phyloP scores from a whole-genome alignment of 1,284 basidiomycete species.

The Heterobasidion annosum region DNA sequence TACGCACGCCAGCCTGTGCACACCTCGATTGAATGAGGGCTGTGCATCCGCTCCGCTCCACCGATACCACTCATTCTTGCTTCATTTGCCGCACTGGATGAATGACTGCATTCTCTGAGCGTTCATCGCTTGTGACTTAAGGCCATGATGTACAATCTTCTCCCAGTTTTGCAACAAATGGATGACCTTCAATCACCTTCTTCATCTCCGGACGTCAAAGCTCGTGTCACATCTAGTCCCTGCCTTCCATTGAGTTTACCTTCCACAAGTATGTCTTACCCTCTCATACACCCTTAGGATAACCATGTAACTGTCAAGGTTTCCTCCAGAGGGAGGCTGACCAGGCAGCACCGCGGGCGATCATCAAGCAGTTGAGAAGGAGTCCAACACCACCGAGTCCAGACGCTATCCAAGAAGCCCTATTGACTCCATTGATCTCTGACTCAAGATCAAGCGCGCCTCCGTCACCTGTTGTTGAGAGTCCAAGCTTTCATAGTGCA shows the following conservation, averaged over 20 bases:
- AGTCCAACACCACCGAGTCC: slow-evolving; percentile 27
- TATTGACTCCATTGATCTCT: slow-evolving; percentile 5
- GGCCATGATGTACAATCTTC: not conserved
- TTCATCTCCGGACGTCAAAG: slow-evolving; percentile 16
- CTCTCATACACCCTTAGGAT: not conserved
- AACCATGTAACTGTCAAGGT: slow-evolving; percentile 30
- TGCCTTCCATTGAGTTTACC: slow-evolving; percentile 65
- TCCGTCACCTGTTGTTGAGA: not conserved
- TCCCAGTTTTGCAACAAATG: not conserved
- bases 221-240: slow-evolving; percentile 35
- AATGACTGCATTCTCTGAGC: no score
- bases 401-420: slow-evolving; percentile 9
- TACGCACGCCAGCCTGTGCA: no score
- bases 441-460: slow-evolving; percentile 3
- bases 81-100: no score
- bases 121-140: not conserved
- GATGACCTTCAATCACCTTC: slow-evolving; percentile 1
- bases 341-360: slow-evolving; percentile 39
- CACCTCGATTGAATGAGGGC: no score
- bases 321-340: slow-evolving; percentile 64
- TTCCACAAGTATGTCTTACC: slow-evolving; percentile 37
- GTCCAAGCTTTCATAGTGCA: not conserved
- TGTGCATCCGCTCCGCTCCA: no score
- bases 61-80: no score
- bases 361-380: slow-evolving; percentile 36